Percentiles rank a stretch among this genome's conserved stretches.
phyloP scores from a whole-genome alignment of 768 basidiomycete species.

The Nevesoporus exiguus region DNA sequence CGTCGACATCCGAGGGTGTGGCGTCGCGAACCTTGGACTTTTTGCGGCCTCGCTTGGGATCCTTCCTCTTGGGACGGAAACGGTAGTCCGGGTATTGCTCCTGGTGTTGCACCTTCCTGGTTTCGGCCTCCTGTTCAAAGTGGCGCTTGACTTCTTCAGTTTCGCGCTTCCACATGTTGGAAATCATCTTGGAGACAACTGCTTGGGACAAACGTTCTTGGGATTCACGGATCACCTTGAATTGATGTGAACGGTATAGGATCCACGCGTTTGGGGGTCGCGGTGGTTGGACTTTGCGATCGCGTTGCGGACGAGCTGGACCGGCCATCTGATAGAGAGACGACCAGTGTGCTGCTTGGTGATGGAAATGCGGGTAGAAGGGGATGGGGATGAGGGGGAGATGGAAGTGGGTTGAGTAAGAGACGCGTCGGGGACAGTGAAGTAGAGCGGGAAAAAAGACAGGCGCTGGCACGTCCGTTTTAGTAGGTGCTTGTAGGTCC shows the following conservation, averaged over 20 bases:
- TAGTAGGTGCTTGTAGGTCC: constrained; percentile 37
- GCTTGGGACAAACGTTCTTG: constrained; percentile 47
- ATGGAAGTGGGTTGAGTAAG: constrained; percentile 18
- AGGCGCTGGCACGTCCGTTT: constrained; percentile 23
- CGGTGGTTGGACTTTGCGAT: constrained; percentile 39
- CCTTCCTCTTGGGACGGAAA: constrained; percentile 54
- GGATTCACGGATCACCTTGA: constrained; percentile 27
- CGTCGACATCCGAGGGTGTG: constrained; percentile 1
- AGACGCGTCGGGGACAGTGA: constrained; percentile 28
- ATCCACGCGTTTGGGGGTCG: constrained; percentile 86
- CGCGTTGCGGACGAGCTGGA: constrained; percentile 15
- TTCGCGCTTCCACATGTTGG: constrained; percentile 62
- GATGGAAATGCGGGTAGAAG: constrained; percentile 6
- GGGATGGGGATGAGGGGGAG: constrained; percentile 10
- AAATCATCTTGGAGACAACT: constrained; percentile 61
- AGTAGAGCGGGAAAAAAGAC: constrained; percentile 24
- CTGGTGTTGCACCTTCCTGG: constrained; percentile 50
- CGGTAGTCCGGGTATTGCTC: constrained; percentile 53
- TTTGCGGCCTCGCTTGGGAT: constrained; percentile 37
- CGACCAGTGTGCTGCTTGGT: constrained; percentile 1
- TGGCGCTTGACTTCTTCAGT: constrained; percentile 41
- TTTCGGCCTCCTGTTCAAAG: constrained; percentile 54
- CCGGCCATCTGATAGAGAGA: constrained; percentile 22
- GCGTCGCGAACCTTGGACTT: constrained; percentile 22
- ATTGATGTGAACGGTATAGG: constrained; percentile 65